These are phyloP conservation scores for Aegilops sharonensis DNA, from an alignment of 176 grass and related monocot genomes.

Conservation along the genomic window DNA sequence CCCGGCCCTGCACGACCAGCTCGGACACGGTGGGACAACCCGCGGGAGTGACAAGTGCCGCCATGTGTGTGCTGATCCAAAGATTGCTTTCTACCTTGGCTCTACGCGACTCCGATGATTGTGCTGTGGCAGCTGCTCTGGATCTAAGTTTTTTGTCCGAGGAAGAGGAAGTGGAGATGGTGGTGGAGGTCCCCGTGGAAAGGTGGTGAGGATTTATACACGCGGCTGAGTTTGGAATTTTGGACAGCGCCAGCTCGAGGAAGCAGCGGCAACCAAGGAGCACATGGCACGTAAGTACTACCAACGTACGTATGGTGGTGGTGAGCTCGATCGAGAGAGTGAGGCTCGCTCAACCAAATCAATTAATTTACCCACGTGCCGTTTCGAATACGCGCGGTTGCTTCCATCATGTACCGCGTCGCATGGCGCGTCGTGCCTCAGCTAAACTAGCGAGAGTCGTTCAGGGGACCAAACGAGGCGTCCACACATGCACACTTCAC, in stretches of 20 bases:
- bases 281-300: not conserved
- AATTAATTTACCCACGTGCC: not conserved
- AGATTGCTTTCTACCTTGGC: too few species aligned
- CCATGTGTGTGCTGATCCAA: not conserved
- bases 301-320: too few species aligned
- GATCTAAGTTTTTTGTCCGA: not conserved
- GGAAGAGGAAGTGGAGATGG: not conserved
- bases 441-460: not conserved
- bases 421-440: not conserved
- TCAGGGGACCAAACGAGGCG: not conserved
- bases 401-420: not conserved
- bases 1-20: slow-evolving; percentile 26
- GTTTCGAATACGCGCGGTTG: not conserved
- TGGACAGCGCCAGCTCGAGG: not conserved
- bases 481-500: not conserved
- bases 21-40: slow-evolving; percentile 3
- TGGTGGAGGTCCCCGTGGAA: not conserved
- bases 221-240: not conserved
- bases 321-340: not conserved
- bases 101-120: too few species aligned
- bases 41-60: not conserved
- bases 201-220: not conserved
- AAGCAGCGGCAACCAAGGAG: too few species aligned
- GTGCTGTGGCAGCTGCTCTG: not conserved
- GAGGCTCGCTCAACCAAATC: not conserved